Evolutionary conservation across 768 basidiomycete genomes (phyloP), one percentile per base, ranked within the genome.

Genomic region (Trametes coccinea): DNA sequence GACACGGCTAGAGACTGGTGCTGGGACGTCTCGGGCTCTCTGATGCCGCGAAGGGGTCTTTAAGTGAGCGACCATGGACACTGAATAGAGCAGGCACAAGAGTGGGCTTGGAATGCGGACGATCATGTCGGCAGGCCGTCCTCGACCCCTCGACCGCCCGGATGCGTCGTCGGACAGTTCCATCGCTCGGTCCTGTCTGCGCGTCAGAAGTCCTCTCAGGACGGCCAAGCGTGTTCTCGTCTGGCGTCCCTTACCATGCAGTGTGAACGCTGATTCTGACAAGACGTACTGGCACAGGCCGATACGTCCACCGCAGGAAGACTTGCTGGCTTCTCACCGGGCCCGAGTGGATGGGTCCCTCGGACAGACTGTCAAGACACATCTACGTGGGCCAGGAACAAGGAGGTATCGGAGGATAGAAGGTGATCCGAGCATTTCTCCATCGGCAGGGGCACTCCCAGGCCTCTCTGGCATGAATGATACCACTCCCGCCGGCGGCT

Each of bases 351-450:
- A 9, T 39, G 57, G 57, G 49, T 27, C 41, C 33, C n/a, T 14
- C 29, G 30, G 22, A 31, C 49, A 29, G 6, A 17, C 50, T 51
- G 44, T 34, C 49, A 37, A n/a, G 49, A 43, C 22, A 6, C 40
- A 30, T 40, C 50, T 52, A 30, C 30, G 34, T 41, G 51, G 34
- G 14, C 49, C 54, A 61, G 60, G 60, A 39, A 56, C 61, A 11
- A 51, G 29, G 44, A 52, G 54, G 49, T 39, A 16, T 30, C 49
- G 41, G 43, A 45, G 49, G 50, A 52, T 31, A 46, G 55, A 5
- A 40, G 3, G 46, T 62, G 61, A 62, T 56, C 61, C 60, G 54
- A 52, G 43, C 22, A 56, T 45, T 56, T 47, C 47, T 50, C 49
- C 61, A 46, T 47, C 55, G 50, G 37, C 49, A 49, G 46, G 27